Evolutionary conservation across 2,329 filamentous ascomycete genomes (phyloP).

Genomic region (Emydomyces testavorans): DNA sequence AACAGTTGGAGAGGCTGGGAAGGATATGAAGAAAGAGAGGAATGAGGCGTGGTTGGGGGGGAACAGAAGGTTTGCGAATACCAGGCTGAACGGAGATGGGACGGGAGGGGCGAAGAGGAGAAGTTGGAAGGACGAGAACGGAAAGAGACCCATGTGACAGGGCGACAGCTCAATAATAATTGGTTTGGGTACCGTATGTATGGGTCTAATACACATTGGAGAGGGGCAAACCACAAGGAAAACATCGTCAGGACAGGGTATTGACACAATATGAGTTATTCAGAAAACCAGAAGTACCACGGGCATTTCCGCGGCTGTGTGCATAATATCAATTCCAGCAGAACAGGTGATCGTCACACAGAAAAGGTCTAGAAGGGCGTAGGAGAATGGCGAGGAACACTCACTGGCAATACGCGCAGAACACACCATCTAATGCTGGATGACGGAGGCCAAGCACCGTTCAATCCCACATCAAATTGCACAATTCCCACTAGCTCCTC

Average conservation of each 20-base stretch:
- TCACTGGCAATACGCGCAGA: constrained; percentile 7
- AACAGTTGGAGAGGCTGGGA: neutral
- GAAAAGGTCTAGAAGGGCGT: neutral
- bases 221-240: neutral
- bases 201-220: neutral
- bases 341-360: neutral
- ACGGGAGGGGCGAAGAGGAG: neutral
- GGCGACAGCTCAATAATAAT: too few species aligned
- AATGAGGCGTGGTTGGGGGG: neutral
- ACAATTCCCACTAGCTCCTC: neutral
- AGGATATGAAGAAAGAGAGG: neutral
- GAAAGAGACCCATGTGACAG: too few species aligned
- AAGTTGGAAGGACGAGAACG: neutral
- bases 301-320: neutral
- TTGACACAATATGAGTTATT: too few species aligned
- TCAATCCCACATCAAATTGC: neutral
- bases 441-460: constrained; percentile 8
- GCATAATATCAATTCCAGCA: too few species aligned
- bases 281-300: too few species aligned
- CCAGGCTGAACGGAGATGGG: constrained; percentile 1
- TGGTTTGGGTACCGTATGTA: neutral
- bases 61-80: neutral
- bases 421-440: neutral
- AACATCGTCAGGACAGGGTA: neutral
- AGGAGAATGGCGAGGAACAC: neutral